phyloP scores from a whole-genome alignment of 129 eudicot genomes.

The Flaveria trinervia region DNA sequence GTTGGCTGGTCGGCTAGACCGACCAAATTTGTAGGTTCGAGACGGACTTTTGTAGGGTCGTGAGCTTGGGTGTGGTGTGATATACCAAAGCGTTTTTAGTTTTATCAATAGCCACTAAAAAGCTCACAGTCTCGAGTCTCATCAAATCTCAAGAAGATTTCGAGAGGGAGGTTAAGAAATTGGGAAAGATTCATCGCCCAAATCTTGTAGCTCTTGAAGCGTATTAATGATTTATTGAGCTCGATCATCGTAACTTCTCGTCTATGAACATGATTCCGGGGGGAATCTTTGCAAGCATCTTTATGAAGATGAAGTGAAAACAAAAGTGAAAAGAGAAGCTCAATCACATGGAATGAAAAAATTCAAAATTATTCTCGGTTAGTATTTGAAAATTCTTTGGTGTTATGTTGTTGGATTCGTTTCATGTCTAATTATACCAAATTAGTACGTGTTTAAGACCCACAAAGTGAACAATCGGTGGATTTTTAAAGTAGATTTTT shows the following conservation, averaged over 20 bases:
- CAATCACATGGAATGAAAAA: slow-evolving; percentile 80
- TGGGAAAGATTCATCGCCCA: slow-evolving; percentile 71
- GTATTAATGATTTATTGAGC: slow-evolving; percentile 67
- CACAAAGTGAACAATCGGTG: too few relatives aligned
- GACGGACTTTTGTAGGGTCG: slow-evolving; percentile 43
- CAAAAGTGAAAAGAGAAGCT: slow-evolving; percentile 25
- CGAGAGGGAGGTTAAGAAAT: slow-evolving; percentile 73
- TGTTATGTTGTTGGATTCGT: too few relatives aligned
- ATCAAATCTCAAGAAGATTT: slow-evolving; percentile 92
- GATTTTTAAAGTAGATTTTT: too few relatives aligned
- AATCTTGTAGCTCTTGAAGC: slow-evolving; percentile 84
- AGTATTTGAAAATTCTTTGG: too few relatives aligned
- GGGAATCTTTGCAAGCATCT: slow-evolving; percentile 83
- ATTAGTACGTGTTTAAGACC: too few relatives aligned
- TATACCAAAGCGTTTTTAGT: slow-evolving; percentile 71
- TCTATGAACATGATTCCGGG: slow-evolving; percentile 74
- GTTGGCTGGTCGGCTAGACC: too few relatives aligned
- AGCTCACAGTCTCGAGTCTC: slow-evolving; percentile 85
- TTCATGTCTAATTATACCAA: too few relatives aligned
- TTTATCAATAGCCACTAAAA: slow-evolving; percentile 85
- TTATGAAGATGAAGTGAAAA: slow-evolving; percentile 62
- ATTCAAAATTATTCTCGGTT: slow-evolving; percentile 65
- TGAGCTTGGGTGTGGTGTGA: slow-evolving; percentile 98
- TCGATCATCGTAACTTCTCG: slow-evolving; percentile 78
- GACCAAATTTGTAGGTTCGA: too few relatives aligned